Conservation (phyloP, 169 alveolate genomes). For the Perkinsus chesapeaki region DNA sequence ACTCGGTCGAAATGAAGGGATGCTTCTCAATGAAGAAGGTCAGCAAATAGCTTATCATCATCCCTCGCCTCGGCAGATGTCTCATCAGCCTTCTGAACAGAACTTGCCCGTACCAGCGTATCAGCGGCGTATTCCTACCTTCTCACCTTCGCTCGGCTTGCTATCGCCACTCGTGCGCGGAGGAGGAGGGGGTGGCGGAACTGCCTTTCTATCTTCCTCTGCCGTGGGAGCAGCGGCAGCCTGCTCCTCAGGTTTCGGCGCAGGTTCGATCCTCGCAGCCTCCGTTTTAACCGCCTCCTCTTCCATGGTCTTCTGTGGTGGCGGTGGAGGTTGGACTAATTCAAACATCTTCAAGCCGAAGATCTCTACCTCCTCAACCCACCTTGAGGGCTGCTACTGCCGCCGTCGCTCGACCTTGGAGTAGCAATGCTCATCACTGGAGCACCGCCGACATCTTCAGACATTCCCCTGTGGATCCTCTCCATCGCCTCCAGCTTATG, state of each 20-base stretch:
- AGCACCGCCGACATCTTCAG: background rate
- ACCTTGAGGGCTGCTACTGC: constrained; percentile 1
- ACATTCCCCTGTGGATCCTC: background rate
- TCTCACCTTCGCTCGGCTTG: no score
- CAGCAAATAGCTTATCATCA: background rate
- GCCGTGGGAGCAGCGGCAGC: background rate
- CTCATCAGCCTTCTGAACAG: background rate
- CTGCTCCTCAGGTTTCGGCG: background rate
- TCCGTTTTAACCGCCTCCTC: background rate
- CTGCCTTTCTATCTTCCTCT: background rate
- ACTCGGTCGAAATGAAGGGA: background rate
- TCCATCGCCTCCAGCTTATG: constrained; percentile 4
- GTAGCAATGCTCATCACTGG: background rate
- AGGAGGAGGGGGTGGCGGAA: background rate
- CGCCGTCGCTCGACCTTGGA: background rate
- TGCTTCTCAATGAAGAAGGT: background rate
- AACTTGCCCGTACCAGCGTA: background rate
- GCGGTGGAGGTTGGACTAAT: background rate
- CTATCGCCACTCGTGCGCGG: background rate
- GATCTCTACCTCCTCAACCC: background rate
- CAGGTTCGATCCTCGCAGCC: background rate
- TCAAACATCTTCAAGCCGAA: background rate
- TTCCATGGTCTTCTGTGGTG: background rate
- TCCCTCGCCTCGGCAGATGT: no score
- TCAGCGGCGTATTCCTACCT: no score